These are phyloP conservation scores for Gynochthodes officinalis DNA, from an alignment of 257 asterid species.

Conservation along the genomic window DNA sequence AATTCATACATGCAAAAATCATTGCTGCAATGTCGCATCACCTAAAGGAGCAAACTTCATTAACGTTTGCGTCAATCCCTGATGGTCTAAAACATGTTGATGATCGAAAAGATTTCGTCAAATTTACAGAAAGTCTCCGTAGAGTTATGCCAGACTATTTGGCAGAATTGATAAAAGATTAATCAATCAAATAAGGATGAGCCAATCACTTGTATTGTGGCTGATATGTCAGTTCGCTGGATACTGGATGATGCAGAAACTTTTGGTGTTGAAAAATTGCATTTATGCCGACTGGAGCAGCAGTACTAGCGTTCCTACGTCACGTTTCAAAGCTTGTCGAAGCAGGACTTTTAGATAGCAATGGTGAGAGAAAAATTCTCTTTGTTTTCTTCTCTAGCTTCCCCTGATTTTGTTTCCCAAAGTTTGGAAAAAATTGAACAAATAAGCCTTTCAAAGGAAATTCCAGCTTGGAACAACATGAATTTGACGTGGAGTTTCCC, in stretches of 20 bases:
- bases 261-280: constrained; percentile 23
- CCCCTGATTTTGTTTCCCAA: too few relatives aligned
- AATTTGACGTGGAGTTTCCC: constrained; percentile 11
- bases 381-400: background rate
- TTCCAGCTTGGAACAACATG: too few relatives aligned
- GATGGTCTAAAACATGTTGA: constrained; percentile 8
- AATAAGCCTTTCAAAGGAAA: background rate
- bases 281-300: constrained; percentile 28
- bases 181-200: too few relatives aligned
- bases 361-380: constrained; percentile 16
- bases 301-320: constrained; percentile 13
- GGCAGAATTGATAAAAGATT: constrained; percentile 19
- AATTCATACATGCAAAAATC: too few relatives aligned
- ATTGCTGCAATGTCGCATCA: too few relatives aligned
- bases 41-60: too few relatives aligned
- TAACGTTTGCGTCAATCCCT: too few relatives aligned
- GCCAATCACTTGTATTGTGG: too few relatives aligned
- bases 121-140: constrained; percentile 14
- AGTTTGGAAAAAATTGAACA: background rate
- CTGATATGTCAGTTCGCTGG: constrained; percentile 35
- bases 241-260: constrained; percentile 25
- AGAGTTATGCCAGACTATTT: constrained; percentile 5
- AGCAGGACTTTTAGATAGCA: constrained; percentile 17
- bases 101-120: constrained; percentile 6
- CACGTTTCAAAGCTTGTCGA: constrained; percentile 25